Evolutionary conservation across 1,284 basidiomycete species (phyloP).

Genomic region (Cryptococcus maquisensis): DNA sequence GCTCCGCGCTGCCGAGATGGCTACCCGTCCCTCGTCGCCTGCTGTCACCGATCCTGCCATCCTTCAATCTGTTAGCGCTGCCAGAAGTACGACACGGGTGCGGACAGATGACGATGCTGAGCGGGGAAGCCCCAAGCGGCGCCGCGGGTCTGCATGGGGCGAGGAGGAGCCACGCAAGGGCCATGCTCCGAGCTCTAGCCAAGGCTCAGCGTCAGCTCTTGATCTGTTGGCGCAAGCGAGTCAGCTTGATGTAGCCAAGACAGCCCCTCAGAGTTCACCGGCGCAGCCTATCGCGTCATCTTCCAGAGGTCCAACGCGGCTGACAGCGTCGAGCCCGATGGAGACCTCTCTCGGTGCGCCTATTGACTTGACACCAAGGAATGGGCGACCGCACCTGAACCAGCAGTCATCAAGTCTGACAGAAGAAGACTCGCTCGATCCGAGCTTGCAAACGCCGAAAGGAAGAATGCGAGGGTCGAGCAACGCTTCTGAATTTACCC

Average conservation of each 20-base stretch:
- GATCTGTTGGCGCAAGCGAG: conserved; percentile 43
- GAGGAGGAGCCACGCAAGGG: background rate
- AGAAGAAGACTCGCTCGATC: conserved; percentile 22
- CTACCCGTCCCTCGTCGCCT: conserved; percentile 36
- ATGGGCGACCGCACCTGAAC: background rate
- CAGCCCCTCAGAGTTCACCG: conserved; percentile 9
- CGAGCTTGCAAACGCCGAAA: conserved; percentile 17
- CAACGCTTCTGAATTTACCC: conserved; percentile 22
- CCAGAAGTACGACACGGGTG: conserved; percentile 27
- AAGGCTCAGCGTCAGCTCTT: conserved; percentile 28
- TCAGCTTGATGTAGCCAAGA: conserved; percentile 28
- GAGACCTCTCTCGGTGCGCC: conserved; percentile 30
- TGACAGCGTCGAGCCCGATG: conserved; percentile 6
- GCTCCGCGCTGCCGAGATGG: conserved; percentile 43
- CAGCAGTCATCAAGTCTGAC: background rate
- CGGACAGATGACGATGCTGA: conserved; percentile 19
- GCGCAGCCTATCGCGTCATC: conserved; percentile 8
- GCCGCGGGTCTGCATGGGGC: conserved; percentile 11
- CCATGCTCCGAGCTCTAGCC: background rate
- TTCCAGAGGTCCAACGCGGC: background rate
- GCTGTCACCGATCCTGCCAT: conserved; percentile 17
- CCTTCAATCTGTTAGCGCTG: conserved; percentile 27
- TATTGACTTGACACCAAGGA: conserved; percentile 25
- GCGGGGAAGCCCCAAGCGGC: conserved; percentile 30
- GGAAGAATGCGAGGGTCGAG: conserved; percentile 17